Conservation (phyloP, 805 yeast genomes). For the Kluyveromyces wickerhamii region DNA sequence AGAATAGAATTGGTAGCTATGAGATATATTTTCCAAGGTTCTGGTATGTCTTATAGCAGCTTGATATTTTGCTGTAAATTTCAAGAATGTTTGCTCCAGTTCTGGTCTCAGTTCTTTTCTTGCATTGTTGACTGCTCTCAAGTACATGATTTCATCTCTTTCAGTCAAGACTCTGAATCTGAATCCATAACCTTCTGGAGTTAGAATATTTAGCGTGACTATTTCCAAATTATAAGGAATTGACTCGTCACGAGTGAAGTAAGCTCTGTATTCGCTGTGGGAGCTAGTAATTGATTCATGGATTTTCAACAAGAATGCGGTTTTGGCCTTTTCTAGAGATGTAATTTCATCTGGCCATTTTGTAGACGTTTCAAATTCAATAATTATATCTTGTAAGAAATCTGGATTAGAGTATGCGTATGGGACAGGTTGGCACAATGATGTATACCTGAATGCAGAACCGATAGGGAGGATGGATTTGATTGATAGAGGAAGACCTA, state of each 20-base stretch:
- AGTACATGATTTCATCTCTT: slow-evolving; percentile 68
- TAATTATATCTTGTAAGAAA: slow-evolving; percentile 68
- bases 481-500: slow-evolving; percentile 62
- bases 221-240: slow-evolving; percentile 59
- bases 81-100: slow-evolving; percentile 53
- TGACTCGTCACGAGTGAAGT: slow-evolving; percentile 56
- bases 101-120: slow-evolving; percentile 51
- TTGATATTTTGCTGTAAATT: slow-evolving; percentile 54
- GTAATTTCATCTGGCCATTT: slow-evolving; percentile 92
- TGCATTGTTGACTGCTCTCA: slow-evolving; percentile 62
- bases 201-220: slow-evolving; percentile 52
- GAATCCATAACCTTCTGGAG: slow-evolving; percentile 90
- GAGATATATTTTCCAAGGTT: slow-evolving; percentile 60
- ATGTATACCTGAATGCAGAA: slow-evolving; percentile 65
- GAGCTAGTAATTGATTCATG: slow-evolving; percentile 37
- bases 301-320: slow-evolving; percentile 77
- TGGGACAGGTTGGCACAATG: slow-evolving; percentile 74
- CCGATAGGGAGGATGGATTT: slow-evolving; percentile 69
- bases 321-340: slow-evolving; percentile 81
- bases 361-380: slow-evolving; percentile 84
- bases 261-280: slow-evolving; percentile 48
- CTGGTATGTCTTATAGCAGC: slow-evolving; percentile 76
- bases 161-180: slow-evolving; percentile 69
- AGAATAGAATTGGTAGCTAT: slow-evolving; percentile 63
- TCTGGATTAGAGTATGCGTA: slow-evolving; percentile 68